Evolutionary conservation across 1,139 yeast species (phyloP), one percentile per base, ranked within the genome.

Genomic region (Zygotorulaspora mrakii): DNA sequence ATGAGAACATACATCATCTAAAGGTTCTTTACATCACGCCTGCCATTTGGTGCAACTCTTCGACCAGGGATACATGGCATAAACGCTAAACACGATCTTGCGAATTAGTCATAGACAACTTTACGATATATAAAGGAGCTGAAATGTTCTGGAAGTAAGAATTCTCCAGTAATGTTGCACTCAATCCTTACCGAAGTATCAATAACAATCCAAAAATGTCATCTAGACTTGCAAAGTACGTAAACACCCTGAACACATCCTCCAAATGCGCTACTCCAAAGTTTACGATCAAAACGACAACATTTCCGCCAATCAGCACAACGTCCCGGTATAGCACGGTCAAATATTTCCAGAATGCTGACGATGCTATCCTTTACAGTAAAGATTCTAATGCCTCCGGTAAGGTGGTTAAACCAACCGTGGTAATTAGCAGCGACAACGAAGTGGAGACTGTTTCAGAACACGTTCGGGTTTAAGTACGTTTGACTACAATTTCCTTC

Each of bases 401-500:
- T 35, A 30, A 24, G 31, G 33, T 35, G 14, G 35, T 41, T 12
- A 41, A 41, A 31, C 52, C 53, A n/a, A 42, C 50, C n/a, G 48
- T 49, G n/a, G 40, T 50, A 25, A 53, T 53, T 34, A 52, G 55
- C 45, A 50, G 54, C 11, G 57, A 53, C 37, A 50, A 42, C 32
- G 57, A 52, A 13, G 45, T 53, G 9, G 51, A 49, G 31, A 48
- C 55, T 25, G 53, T 48, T 6, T 39, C 48, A 13, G 55, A 48
- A 16, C 57, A 53, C 45, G 49, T 53, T 30, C 46, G 53, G 24
- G 52, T 50, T n/a, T 48, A 32, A 33, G n/a, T 7, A 11, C 23
- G n/a, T 27, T 27, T 9, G 9, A 20, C 9, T 20, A 6, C 9
- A 6, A 9, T 20, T 9, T 20, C 9, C 22, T 9, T 20, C 9